phyloP scores from a whole-genome alignment of 2,329 filamentous ascomycete genomes.

The Lachnellula hyalina region DNA sequence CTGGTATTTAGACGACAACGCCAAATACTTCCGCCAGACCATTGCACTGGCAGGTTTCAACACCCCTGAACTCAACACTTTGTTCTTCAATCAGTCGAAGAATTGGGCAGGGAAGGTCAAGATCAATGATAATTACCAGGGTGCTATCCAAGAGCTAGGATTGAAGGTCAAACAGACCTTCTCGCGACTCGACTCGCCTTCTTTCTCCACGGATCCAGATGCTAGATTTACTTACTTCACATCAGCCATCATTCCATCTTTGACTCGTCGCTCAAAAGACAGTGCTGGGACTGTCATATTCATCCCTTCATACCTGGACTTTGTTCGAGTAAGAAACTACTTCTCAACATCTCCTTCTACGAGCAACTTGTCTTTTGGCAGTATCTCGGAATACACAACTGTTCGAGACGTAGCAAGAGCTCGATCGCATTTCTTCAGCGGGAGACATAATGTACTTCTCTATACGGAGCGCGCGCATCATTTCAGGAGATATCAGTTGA shows the following conservation, averaged over 20 bases:
- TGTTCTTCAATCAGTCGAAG: slow-evolving; percentile 69
- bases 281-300: slow-evolving; percentile 75
- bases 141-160: slow-evolving; percentile 67
- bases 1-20: slow-evolving; percentile 90
- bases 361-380: slow-evolving; percentile 62
- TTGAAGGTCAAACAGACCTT: slow-evolving; percentile 81
- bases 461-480: slow-evolving; percentile 97
- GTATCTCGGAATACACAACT: slow-evolving; percentile 83
- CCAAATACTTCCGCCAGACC: slow-evolving; percentile 77
- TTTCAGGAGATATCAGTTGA: slow-evolving; percentile 80
- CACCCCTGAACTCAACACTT: slow-evolving; percentile 78
- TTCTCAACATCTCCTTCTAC: slow-evolving; percentile 67
- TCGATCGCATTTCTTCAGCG: slow-evolving; percentile 79
- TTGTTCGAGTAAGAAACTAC: slow-evolving; percentile 87
- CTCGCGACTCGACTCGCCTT: slow-evolving; percentile 70
- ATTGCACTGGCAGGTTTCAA: slow-evolving; percentile 77
- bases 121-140: slow-evolving; percentile 59
- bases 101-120: slow-evolving; percentile 80
- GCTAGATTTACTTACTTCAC: slow-evolving; percentile 88
- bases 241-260: slow-evolving; percentile 68
- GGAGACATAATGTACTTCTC: slow-evolving; percentile 74
- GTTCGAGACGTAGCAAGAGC: slow-evolving; percentile 75
- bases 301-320: slow-evolving; percentile 90
- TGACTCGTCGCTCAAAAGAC: slow-evolving; percentile 64
- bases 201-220: slow-evolving; percentile 73